Percentiles rank a stretch among this genome's conserved stretches.
Evolutionary conservation across 805 yeast species (phyloP).

Genomic region (Monosporozyma unispora): DNA sequence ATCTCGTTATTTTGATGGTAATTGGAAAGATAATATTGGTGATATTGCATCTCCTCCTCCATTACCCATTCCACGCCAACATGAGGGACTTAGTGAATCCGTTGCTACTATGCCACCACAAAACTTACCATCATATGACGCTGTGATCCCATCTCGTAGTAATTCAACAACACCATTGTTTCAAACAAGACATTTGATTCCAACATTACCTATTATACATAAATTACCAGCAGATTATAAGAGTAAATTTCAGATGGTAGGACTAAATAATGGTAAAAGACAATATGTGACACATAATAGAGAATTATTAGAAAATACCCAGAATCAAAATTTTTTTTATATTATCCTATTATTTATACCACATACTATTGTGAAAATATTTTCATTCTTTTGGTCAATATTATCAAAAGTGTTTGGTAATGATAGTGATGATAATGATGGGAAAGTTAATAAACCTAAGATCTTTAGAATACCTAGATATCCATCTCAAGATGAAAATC

Average conservation of each 20-base stretch:
- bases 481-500: conserved; percentile 12
- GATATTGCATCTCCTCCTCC: conserved; percentile 5
- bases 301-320: not conserved
- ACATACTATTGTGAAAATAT: conserved; percentile 29
- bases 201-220: conserved; percentile 26
- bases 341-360: conserved; percentile 51
- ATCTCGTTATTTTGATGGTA: conserved; percentile 52
- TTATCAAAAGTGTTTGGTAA: not conserved
- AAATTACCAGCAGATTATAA: conserved; percentile 27
- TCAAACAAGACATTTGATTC: not conserved
- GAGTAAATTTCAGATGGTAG: conserved; percentile 19
- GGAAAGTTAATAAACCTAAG: conserved; percentile 3
- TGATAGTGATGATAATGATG: not conserved
- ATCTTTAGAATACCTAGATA: conserved; percentile 16
- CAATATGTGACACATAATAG: not conserved
- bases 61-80: not conserved
- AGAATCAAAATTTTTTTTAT: not conserved
- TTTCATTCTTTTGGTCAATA: conserved; percentile 8
- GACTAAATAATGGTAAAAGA: conserved; percentile 11
- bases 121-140: not conserved
- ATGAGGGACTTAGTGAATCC: no score
- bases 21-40: conserved; percentile 28
- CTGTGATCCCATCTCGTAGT: not conserved
- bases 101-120: not conserved
- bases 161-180: conserved; percentile 12